Conservation (phyloP, 2,329 filamentous ascomycete species). For the Colletotrichum phormii region DNA sequence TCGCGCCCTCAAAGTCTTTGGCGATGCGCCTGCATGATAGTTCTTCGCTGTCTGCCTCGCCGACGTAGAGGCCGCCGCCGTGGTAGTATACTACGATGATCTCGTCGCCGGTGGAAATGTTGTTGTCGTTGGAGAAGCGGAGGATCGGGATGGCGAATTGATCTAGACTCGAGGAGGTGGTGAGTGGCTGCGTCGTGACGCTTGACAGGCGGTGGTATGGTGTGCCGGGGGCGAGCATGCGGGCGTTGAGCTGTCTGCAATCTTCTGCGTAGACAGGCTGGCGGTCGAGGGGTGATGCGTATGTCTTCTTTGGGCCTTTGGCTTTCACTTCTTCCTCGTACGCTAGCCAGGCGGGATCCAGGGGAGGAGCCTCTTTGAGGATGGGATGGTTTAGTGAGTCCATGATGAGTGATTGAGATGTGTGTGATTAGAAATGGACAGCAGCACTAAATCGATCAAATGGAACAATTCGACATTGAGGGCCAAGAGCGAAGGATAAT, state of each 20-base stretch:
- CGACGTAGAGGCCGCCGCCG: conserved; percentile 59
- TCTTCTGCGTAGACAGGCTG: conserved; percentile 54
- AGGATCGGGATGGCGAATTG: conserved; percentile 50
- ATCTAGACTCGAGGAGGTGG: conserved; percentile 48
- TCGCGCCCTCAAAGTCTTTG: conserved; percentile 43
- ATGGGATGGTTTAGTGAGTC: conserved; percentile 12
- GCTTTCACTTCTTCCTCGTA: conserved; percentile 48
- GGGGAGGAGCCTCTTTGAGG: conserved; percentile 43
- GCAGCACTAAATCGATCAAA: not conserved
- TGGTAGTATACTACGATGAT: conserved; percentile 58
- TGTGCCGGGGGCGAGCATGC: conserved; percentile 49
- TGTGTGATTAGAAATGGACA: not conserved
- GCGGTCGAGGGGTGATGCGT: conserved; percentile 45
- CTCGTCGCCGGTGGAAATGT: conserved; percentile 22
- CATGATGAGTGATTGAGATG: not conserved
- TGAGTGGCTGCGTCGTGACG: conserved; percentile 44
- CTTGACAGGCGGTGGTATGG: conserved; percentile 52
- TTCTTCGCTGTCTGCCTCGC: conserved; percentile 62
- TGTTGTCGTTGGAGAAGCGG: not conserved
- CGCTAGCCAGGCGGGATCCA: conserved; percentile 54
- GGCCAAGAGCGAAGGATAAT: not conserved
- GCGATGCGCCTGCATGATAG: conserved; percentile 57
- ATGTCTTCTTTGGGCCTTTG: conserved; percentile 41
- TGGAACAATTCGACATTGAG: too few species aligned
- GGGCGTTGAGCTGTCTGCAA: conserved; percentile 51